phyloP scores from a whole-genome alignment of 495 filamentous ascomycete genomes.

The Lophiostoma macrostomum region DNA sequence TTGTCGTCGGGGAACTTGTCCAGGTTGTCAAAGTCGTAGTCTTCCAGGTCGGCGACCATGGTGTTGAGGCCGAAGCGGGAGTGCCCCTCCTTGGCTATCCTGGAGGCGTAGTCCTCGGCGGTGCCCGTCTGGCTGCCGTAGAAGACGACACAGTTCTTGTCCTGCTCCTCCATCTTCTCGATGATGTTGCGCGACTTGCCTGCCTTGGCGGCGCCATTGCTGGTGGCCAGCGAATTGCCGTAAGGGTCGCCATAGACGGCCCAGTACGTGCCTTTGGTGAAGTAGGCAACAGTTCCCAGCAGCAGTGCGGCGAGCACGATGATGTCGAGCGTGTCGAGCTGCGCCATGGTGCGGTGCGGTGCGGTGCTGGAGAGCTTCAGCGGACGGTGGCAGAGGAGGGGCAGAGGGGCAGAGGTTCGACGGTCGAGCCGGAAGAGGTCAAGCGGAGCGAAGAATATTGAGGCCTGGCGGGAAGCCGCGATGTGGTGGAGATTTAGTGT shows the following conservation, averaged over 20 bases:
- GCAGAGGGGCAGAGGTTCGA: conserved; percentile 5
- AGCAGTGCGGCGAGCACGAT: conserved; percentile 82
- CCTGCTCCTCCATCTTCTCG: conserved; percentile 91
- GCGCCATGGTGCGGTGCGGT: conserved; percentile 64
- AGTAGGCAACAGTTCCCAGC: conserved; percentile 86
- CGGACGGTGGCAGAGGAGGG: background rate
- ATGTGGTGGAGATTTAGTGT: conserved; percentile 10
- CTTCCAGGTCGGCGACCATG: conserved; percentile 97
- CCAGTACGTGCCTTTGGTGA: conserved; percentile 96
- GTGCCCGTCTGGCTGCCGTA: conserved; percentile 98
- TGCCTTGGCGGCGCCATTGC: conserved; percentile 58
- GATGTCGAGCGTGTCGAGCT: conserved; percentile 93
- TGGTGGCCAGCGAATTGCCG: conserved; percentile 69
- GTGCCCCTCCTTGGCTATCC: conserved; percentile 93
- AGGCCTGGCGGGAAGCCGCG: no score
- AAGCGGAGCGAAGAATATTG: no score
- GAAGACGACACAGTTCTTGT: conserved; percentile 97
- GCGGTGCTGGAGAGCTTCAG: conserved; percentile 5
- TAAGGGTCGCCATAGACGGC: conserved; percentile 83
- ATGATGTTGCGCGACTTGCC: conserved; percentile 88
- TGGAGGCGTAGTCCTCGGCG: conserved; percentile 97
- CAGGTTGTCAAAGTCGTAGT: conserved; percentile 95
- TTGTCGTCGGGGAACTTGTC: conserved; percentile 87
- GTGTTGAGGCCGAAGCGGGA: conserved; percentile 96
- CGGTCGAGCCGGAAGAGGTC: conserved; percentile 20